Evolutionary conservation across 352 stramenopile genomes (phyloP).

Genomic region (Phytopythium kandeliae): DNA sequence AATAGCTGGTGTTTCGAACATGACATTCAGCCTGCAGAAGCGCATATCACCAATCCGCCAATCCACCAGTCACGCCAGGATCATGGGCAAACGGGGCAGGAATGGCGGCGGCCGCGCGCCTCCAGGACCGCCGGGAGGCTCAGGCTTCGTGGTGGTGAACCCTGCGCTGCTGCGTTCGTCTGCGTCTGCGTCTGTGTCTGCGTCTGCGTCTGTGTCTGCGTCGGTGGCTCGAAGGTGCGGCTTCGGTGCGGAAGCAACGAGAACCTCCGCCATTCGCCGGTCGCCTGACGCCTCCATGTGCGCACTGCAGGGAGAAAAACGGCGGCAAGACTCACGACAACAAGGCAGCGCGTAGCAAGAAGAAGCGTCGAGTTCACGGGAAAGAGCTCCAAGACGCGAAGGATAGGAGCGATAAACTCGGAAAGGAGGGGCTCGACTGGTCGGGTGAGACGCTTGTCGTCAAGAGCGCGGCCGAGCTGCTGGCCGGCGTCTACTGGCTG

Average conservation of each 20-base stretch:
- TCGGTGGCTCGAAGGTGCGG: slow-evolving; percentile 7
- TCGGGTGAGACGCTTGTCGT: slow-evolving; percentile 19
- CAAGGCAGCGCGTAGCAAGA: background rate
- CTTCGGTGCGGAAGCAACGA: background rate
- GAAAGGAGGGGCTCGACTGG: slow-evolving; percentile 8
- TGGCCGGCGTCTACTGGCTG: slow-evolving; percentile 56
- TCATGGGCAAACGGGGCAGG: slow-evolving; percentile 21
- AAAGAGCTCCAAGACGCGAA: slow-evolving; percentile 13
- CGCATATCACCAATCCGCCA: background rate
- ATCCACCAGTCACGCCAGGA: background rate
- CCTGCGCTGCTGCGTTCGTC: slow-evolving; percentile 22
- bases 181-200: background rate
- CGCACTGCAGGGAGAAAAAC: background rate
- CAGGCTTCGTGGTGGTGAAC: slow-evolving; percentile 47
- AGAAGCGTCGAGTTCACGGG: background rate
- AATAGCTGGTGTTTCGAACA: no score
- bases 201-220: no score
- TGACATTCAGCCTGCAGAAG: background rate
- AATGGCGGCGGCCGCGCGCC: slow-evolving; percentile 6
- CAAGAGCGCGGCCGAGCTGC: slow-evolving; percentile 26
- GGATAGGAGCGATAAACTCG: slow-evolving; percentile 3
- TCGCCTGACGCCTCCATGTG: background rate
- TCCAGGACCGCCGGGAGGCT: slow-evolving; percentile 4
- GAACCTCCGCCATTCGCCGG: slow-evolving; percentile 5
- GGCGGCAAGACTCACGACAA: background rate